Evolutionary conservation across 2,329 filamentous ascomycete genomes (phyloP), one percentile per base, ranked within the genome.

Genomic region (Fusarium longipes): DNA sequence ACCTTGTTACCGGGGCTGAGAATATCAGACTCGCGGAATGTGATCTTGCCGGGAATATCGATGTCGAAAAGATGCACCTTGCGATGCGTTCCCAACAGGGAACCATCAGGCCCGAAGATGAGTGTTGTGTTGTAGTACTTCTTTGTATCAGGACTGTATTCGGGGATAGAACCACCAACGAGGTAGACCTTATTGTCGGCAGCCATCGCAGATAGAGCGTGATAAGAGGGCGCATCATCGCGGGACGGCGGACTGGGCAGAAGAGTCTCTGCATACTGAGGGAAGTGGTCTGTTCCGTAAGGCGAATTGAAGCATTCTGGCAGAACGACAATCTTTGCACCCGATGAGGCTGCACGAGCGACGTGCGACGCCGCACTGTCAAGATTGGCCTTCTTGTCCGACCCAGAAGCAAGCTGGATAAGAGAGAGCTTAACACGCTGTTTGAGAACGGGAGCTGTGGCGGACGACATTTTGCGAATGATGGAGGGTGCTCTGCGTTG

Each of bases 241-340:
- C 82, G 77, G 5, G 89, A 82, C 0, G 93, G 93, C 27, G 93
- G 92, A 5, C 89, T 90, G 1, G 93, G 93, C 47, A 82, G 80
- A n/a, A 98, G 89, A 2, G 88, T 90, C 80, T 99, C 96, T 70
- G 96, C 94, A 79, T 98, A 98, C 63, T 89, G 87, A 53, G 94
- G 91, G 81, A 99, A 99, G 84, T 90, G 94, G 75, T 93, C 79
- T 70, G 89, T 93, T 70, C 96, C 96, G 80, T 99, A 99, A 10
- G 96, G 96, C 39, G 92, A 96, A 83, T 99, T 99, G 88, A 99
- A 99, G 85, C 96, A 99, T 82, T 99, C 96, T 33, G 96, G 96
- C 18, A 99, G 87, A 32, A 98, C 93, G 68, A 98, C 90, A 61
- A 99, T 89, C 57, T 91, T 89, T 62, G 95, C 93, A 70, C 95